Conservation (phyloP, 495 filamentous ascomycete species). For the Chaetomium fimeti region DNA sequence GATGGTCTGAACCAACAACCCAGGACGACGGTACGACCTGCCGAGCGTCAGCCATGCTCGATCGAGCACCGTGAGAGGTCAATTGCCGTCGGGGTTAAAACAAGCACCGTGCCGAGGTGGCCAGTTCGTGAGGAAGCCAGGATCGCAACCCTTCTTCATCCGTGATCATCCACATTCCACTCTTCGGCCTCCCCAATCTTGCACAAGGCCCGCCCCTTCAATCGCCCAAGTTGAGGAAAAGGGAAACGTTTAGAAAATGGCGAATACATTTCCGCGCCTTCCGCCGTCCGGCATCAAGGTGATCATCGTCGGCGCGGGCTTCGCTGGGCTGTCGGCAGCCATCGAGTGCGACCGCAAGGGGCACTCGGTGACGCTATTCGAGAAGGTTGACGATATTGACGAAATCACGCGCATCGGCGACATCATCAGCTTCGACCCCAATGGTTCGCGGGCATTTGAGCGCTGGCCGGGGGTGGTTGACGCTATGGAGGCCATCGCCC, state of each 20-base stretch:
- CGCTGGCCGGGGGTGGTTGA: constrained; percentile 51
- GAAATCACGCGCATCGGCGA: constrained; percentile 50
- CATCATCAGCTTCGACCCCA: constrained; percentile 55
- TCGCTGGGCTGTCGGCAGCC: constrained; percentile 59
- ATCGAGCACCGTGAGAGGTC: neutral
- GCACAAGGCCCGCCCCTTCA: too few relatives aligned
- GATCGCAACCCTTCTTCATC: neutral
- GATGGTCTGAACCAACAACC: neutral
- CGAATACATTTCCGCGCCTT: constrained; percentile 27
- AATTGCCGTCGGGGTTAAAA: constrained; percentile 18
- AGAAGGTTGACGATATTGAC: constrained; percentile 40
- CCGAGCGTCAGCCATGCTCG: constrained; percentile 1
- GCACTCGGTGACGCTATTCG: constrained; percentile 37
- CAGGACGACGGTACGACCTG: neutral
- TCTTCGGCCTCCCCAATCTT: neutral
- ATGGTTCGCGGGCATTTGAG: constrained; percentile 47
- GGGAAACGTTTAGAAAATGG: constrained; percentile 21
- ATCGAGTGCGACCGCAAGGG: constrained; percentile 55
- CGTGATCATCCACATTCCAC: neutral
- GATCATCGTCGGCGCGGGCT: constrained; percentile 60
- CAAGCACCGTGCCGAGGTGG: neutral
- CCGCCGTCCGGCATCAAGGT: constrained; percentile 53
- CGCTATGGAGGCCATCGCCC: constrained; percentile 50
- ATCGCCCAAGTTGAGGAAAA: too few relatives aligned
- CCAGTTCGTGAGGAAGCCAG: neutral